Base-by-base conservation (phyloP, 805 yeast species). In the Candida ortonii region DNA sequence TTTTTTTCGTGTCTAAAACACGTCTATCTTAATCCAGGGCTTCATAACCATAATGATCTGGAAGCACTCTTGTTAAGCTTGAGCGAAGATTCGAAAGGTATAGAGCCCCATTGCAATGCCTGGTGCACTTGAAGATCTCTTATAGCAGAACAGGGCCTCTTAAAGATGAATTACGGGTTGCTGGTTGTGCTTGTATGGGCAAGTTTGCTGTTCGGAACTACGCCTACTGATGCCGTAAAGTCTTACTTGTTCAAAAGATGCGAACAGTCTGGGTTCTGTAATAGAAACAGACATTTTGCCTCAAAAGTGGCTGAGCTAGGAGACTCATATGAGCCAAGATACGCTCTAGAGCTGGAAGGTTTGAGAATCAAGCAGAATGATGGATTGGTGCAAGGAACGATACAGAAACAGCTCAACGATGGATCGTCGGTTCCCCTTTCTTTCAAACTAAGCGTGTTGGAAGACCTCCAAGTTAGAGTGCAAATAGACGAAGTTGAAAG, bases 241-340 rank as follows among this genome's bases (percentile, higher is more conserved):
- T 76, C 73, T 3, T 76, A 79, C 43, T 59, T 86, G 35, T 83
- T 87, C 67, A 84, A 86, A 53, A 75, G 68, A 10, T 89, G 97
- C 58, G 76, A 68, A 5, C 80, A 83, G 50, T 73, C 87, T 12
- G 95, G 96, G 6, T 88, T 89, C 54, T 89, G 97, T 54, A 61
- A 70, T 31, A 71, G 97, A 57, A 85, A 89, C 51, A 65, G 90
- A 36, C 77, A 75, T 38, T 86, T 73, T 53, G 84, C 86, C 1
- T 41, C 52, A 3, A 54, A 65, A 28, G 64, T 73, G 5, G 36
- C 43, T 5, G 46, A 45, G 6, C 37, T 32, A 8, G 50, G 45
- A 1, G 38, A 30, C 0, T 32, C 52, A 1, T 61, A 57, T 26
- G 57, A 56, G 14, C 54, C 67, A 1, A 63, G 68, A 19, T 73